Conservation (phyloP, 768 basidiomycete genomes). For the Arthromyces matolae region DNA sequence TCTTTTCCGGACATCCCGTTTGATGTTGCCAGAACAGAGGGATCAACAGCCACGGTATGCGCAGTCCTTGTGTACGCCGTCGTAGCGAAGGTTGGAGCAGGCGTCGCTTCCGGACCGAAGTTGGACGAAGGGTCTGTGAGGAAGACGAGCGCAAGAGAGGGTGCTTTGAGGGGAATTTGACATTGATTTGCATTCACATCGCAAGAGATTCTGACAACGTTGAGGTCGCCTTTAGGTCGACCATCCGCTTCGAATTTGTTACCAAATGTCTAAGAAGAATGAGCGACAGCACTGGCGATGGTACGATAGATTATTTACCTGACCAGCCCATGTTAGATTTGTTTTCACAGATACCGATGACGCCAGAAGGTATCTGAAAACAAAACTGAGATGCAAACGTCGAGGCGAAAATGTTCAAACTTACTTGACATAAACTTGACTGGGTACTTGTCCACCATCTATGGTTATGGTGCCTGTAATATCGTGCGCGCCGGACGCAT, state of each 20-base stretch:
- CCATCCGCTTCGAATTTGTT: constrained; percentile 65
- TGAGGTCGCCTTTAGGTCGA: constrained; percentile 50
- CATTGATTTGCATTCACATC: constrained; percentile 51
- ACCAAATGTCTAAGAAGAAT: constrained; percentile 52
- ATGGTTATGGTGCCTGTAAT: constrained; percentile 51
- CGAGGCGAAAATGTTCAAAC: constrained; percentile 11
- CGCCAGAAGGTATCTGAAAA: constrained; percentile 51
- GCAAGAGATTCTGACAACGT: constrained; percentile 59
- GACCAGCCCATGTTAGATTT: constrained; percentile 77
- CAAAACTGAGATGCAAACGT: not conserved
- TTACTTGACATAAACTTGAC: constrained; percentile 54
- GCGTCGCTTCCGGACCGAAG: constrained; percentile 7
- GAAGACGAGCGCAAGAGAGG: constrained; percentile 75
- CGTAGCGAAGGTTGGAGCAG: constrained; percentile 49
- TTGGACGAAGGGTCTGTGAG: constrained; percentile 41
- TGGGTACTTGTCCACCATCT: constrained; percentile 41
- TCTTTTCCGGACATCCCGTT: constrained; percentile 37
- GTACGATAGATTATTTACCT: constrained; percentile 34
- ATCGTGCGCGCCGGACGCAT: constrained; percentile 51
- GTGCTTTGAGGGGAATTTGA: constrained; percentile 60
- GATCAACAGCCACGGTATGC: constrained; percentile 56
- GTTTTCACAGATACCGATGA: constrained; percentile 53
- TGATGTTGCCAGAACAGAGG: constrained; percentile 48
- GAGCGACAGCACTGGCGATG: not conserved
- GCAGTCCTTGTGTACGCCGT: constrained; percentile 49